phyloP scores from a whole-genome alignment of 106 monocot genomes.

The Phalaenopsis equestris region DNA sequence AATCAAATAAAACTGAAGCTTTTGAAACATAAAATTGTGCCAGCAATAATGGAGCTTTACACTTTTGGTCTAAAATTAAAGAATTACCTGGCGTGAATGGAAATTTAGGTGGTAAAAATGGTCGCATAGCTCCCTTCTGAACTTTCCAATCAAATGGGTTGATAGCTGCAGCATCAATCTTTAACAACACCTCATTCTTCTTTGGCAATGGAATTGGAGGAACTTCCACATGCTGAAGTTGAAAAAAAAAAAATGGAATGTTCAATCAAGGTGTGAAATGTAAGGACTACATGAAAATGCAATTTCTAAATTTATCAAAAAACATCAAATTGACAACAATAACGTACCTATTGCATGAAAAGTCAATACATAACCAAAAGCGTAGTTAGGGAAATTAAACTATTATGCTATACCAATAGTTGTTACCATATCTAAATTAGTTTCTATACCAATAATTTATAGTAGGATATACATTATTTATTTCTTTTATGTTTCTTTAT shows the following conservation, averaged over 20 bases:
- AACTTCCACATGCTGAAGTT: conserved; percentile 41
- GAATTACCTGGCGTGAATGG: conserved; percentile 44
- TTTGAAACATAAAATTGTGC: too few species aligned
- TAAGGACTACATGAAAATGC: background rate
- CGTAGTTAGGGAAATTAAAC: background rate
- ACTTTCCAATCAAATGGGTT: conserved; percentile 53
- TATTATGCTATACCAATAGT: background rate
- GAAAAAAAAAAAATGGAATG: background rate
- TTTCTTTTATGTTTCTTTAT: too few species aligned
- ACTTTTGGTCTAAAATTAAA: too few species aligned
- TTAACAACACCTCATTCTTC: conserved; percentile 44
- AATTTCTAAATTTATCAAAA: background rate
- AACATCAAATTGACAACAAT: background rate
- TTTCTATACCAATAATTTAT: too few species aligned
- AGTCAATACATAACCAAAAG: background rate
- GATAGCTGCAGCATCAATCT: conserved; percentile 41
- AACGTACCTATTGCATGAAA: background rate
- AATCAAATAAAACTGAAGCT: too few species aligned
- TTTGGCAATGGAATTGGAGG: conserved; percentile 38
- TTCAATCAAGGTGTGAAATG: background rate
- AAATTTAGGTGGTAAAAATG: conserved; percentile 39
- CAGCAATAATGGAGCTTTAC: too few species aligned
- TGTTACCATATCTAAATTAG: too few species aligned
- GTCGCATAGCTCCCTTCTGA: conserved; percentile 27
- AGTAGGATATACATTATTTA: too few species aligned